These are phyloP conservation scores for Boletus tylopilopsis DNA, from an alignment of 768 basidiomycete species.

Conservation along the genomic window DNA sequence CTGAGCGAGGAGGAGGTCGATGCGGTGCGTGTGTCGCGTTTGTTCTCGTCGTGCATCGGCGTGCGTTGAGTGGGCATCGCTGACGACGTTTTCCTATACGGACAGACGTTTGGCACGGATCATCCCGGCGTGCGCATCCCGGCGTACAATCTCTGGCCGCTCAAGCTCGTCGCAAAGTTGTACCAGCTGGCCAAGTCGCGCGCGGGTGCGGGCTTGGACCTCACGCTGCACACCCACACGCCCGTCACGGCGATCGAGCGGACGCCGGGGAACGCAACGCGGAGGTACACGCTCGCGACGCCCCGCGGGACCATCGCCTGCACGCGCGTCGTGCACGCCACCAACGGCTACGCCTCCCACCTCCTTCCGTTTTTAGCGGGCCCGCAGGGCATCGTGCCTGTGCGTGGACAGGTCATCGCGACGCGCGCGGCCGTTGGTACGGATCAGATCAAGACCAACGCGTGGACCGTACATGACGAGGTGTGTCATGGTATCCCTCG, in stretches of 20 bases:
- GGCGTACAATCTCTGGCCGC: slow-evolving; percentile 72
- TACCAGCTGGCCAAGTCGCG: slow-evolving; percentile 41
- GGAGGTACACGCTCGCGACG: slow-evolving; percentile 35
- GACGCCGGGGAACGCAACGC: slow-evolving; percentile 1
- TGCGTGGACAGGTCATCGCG: slow-evolving; percentile 64
- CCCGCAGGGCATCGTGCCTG: slow-evolving; percentile 55
- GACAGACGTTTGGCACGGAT: slow-evolving; percentile 33
- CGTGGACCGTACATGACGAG: slow-evolving; percentile 48
- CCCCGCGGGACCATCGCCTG: slow-evolving; percentile 62
- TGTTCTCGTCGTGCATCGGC: neutral
- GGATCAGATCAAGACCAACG: slow-evolving; percentile 38
- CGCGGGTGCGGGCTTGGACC: slow-evolving; percentile 31
- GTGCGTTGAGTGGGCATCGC: too few species aligned
- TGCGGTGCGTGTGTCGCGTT: slow-evolving; percentile 33
- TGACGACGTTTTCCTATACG: too few species aligned
- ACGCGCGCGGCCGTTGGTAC: slow-evolving; percentile 39
- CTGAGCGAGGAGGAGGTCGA: slow-evolving; percentile 44
- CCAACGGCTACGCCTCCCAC: slow-evolving; percentile 78
- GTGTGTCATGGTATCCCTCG: too few species aligned
- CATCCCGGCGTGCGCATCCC: slow-evolving; percentile 51
- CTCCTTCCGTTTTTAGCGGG: slow-evolving; percentile 69
- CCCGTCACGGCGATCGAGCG: slow-evolving; percentile 50
- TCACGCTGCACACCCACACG: slow-evolving; percentile 69
- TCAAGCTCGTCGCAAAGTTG: slow-evolving; percentile 73
- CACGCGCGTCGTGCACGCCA: slow-evolving; percentile 74